Conservation (phyloP, 2,329 filamentous ascomycete species). For the Ceratocystis ficicola region DNA sequence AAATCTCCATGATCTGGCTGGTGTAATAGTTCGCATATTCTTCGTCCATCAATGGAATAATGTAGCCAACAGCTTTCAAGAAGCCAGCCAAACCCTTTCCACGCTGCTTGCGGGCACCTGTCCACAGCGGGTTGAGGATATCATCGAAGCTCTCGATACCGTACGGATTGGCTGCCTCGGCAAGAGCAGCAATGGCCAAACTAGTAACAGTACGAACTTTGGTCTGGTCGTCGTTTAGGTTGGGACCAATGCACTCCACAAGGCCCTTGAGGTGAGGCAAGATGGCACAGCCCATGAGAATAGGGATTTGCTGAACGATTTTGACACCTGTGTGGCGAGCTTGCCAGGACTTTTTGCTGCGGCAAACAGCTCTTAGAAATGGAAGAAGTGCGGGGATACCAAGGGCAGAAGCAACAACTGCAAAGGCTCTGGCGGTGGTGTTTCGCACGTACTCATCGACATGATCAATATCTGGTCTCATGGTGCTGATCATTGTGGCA, state of each 20-base stretch:
- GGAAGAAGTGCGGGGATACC: constrained; percentile 91
- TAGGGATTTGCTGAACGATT: constrained; percentile 97
- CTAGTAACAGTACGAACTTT: constrained; percentile 96
- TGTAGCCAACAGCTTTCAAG: constrained; percentile 92
- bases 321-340: constrained; percentile 96
- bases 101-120: constrained; percentile 85
- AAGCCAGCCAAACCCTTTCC: constrained; percentile 94
- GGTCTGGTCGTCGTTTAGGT: constrained; percentile 92
- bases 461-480: constrained; percentile 97
- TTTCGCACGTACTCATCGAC: constrained; percentile 97
- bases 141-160: constrained; percentile 99
- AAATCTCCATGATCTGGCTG: constrained; percentile 95
- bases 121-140: constrained; percentile 95
- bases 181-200: constrained; percentile 84
- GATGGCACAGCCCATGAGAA: constrained; percentile 95
- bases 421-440: constrained; percentile 91
- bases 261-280: constrained; percentile 89
- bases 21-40: constrained; percentile 99
- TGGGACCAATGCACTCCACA: constrained; percentile 91
- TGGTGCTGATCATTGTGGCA: constrained; percentile 98
- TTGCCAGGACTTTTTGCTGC: constrained; percentile 98
- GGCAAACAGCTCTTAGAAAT: constrained; percentile 88
- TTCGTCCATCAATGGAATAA: constrained; percentile 98
- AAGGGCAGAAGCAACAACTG: constrained; percentile 88
- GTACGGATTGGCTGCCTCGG: constrained; percentile 93